phyloP scores from a whole-genome alignment of 192 early-diverging fungal species.

The Rhizoclosmatium globosum region DNA sequence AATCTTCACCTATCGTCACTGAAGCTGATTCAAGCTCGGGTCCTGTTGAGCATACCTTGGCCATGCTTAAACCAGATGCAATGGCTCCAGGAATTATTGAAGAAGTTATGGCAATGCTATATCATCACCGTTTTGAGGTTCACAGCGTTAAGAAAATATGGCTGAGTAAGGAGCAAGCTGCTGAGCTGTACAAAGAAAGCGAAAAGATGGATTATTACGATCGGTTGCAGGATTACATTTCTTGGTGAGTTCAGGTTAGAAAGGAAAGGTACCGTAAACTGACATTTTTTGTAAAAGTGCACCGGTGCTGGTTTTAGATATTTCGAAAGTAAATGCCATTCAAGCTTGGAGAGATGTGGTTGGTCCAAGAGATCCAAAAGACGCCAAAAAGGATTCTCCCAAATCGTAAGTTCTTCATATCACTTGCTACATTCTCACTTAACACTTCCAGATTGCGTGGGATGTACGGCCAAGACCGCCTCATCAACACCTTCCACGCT shows the following conservation, averaged over 20 bases:
- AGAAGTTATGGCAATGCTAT: conserved; percentile 53
- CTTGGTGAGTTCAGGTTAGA: conserved; percentile 46
- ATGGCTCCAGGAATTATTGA: conserved; percentile 58
- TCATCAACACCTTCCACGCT: conserved; percentile 65
- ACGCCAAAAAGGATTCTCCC: conserved; percentile 55
- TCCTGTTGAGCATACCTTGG: conserved; percentile 55
- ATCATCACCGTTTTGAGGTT: conserved; percentile 58
- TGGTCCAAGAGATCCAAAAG: conserved; percentile 57
- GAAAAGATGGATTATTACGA: conserved; percentile 58
- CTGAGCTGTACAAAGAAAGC: conserved; percentile 64
- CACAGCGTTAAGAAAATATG: conserved; percentile 58
- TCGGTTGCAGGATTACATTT: conserved; percentile 54
- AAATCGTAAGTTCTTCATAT: conserved; percentile 50
- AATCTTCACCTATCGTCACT: conserved; percentile 6
- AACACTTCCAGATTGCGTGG: conserved; percentile 55
- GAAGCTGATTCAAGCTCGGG: conserved; percentile 14
- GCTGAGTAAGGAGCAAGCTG: conserved; percentile 54
- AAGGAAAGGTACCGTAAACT: not conserved
- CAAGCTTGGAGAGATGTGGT: conserved; percentile 61
- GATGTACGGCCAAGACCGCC: conserved; percentile 60
- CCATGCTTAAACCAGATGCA: conserved; percentile 71
- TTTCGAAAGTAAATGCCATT: conserved; percentile 60
- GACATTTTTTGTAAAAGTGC: conserved; percentile 36
- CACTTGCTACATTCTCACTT: not conserved
- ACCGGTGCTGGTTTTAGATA: conserved; percentile 58